Conservation (phyloP, 495 filamentous ascomycete genomes). For the Penicillium cosmopolitanum region DNA sequence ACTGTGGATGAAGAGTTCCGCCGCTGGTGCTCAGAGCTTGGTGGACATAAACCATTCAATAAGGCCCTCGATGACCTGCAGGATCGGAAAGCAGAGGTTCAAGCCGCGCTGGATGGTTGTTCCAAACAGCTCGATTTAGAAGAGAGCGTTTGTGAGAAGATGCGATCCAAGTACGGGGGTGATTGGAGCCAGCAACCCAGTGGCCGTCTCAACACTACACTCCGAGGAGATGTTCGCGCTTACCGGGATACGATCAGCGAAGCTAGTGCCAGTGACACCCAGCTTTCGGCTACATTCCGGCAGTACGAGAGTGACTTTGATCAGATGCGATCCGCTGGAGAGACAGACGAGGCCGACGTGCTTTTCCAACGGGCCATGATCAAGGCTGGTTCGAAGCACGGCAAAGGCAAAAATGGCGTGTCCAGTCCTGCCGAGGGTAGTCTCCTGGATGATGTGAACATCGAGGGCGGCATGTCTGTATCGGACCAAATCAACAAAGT, state of each 20-base stretch:
- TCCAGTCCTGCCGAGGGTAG: constrained; percentile 74
- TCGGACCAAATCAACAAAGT: constrained; percentile 87
- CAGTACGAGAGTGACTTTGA: constrained; percentile 87
- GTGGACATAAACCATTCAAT: constrained; percentile 75
- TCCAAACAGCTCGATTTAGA: constrained; percentile 92
- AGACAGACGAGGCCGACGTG: constrained; percentile 85
- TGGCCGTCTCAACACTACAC: constrained; percentile 80
- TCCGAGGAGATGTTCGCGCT: constrained; percentile 81
- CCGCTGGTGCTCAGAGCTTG: constrained; percentile 90
- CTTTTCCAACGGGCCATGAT: constrained; percentile 85
- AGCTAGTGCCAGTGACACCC: constrained; percentile 83
- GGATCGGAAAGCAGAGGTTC: constrained; percentile 73
- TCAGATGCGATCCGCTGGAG: constrained; percentile 90
- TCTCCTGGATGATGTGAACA: constrained; percentile 89
- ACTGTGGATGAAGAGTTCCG: constrained; percentile 88
- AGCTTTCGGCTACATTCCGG: constrained; percentile 80
- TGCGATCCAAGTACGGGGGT: constrained; percentile 93
- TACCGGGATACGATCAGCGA: constrained; percentile 89
- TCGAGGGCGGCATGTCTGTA: constrained; percentile 76
- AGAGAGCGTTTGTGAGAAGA: constrained; percentile 98
- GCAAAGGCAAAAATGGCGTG: constrained; percentile 63
- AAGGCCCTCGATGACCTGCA: constrained; percentile 78
- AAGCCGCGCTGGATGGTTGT: constrained; percentile 71
- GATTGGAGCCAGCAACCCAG: constrained; percentile 99
- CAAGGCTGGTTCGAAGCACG: constrained; percentile 63